Base-by-base conservation (phyloP, 768 basidiomycete species). In the Stropharia rugosoannulata region DNA sequence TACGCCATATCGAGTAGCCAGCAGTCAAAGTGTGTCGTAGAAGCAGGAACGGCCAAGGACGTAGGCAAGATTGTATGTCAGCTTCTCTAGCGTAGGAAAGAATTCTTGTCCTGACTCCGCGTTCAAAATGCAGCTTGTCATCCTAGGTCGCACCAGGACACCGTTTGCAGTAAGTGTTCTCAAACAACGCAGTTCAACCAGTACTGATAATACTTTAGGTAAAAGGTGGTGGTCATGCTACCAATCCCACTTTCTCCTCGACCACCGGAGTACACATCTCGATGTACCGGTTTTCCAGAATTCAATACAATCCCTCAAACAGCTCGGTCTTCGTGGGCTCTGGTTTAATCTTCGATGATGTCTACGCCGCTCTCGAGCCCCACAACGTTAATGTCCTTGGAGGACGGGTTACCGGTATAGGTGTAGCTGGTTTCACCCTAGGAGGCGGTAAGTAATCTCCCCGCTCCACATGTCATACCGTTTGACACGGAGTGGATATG, bases 281-380 rank as follows among this genome's bases (percentile, higher is more conserved):
- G 4, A 80, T 86, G 82, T 64, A 57, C 32, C 69, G 73, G 2
- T 84, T 86, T 63, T 70, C 72, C 4, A 58, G 77, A 19, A 75
- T 83, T 18, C 68, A 49, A 1, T 84, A 82, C 51, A 64, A 82
- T 45, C 51, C 66, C 1, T 54, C 59, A 0, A 60, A 73, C 0
- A 70, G 76, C 49, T 81, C 77, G 0, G 80, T 66, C 2, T 68
- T 62, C 0, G 57, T 81, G 18, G 80, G 79, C 1, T 63, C 77
- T 3, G 80, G 80, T 6, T 62, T 82, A 22, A 72, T 84, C 22
- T 89, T 85, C 85, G 86, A 89, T 63, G 79, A 86, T 38, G 84
- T 68, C 1, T 88, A 87, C 57, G 70, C 72, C 5, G 79, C 78
- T 7, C 72, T 89, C 4, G 72, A 67, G 19, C 81, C 79, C 0